phyloP scores from a whole-genome alignment of 2,329 filamentous ascomycete genomes.

The Epichloe gansuensis region DNA sequence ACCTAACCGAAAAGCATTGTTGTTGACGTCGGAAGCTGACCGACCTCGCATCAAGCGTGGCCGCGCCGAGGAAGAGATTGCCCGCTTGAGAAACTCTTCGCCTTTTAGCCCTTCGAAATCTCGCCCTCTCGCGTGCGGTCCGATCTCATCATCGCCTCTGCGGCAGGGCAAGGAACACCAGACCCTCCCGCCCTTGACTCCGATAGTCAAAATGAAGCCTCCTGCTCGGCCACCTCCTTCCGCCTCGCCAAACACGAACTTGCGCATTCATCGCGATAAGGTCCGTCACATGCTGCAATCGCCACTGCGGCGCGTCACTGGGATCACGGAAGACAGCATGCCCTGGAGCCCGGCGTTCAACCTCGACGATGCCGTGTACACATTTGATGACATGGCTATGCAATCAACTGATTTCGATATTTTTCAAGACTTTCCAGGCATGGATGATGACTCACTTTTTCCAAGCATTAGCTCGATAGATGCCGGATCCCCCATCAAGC shows the following conservation, averaged over 20 bases:
- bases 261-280: slow-evolving; percentile 74
- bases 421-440: slow-evolving; percentile 30
- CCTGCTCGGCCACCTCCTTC: slow-evolving; percentile 48
- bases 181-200: slow-evolving; percentile 67
- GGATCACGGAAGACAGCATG: slow-evolving; percentile 30
- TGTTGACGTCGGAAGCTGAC: slow-evolving; percentile 67
- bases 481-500: slow-evolving; percentile 55
- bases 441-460: slow-evolving; percentile 20
- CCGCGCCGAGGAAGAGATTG: slow-evolving; percentile 90
- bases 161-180: slow-evolving; percentile 43
- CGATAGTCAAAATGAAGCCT: slow-evolving; percentile 66
- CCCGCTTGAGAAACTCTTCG: slow-evolving; percentile 79
- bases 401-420: slow-evolving; percentile 49
- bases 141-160: slow-evolving; percentile 56
- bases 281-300: slow-evolving; percentile 74
- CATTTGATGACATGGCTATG: slow-evolving; percentile 34
- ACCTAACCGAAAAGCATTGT: slow-evolving; percentile 47
- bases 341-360: slow-evolving; percentile 58
- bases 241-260: slow-evolving; percentile 83
- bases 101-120: slow-evolving; percentile 79
- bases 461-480: slow-evolving; percentile 33
- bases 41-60: slow-evolving; percentile 75
- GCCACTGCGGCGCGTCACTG: slow-evolving; percentile 41
- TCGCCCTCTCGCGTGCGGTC: slow-evolving; percentile 39
- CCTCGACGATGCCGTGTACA: slow-evolving; percentile 43